Evolutionary conservation across 176 grass and related monocot species (phyloP).

Genomic region (Triticum dicoccoides): DNA sequence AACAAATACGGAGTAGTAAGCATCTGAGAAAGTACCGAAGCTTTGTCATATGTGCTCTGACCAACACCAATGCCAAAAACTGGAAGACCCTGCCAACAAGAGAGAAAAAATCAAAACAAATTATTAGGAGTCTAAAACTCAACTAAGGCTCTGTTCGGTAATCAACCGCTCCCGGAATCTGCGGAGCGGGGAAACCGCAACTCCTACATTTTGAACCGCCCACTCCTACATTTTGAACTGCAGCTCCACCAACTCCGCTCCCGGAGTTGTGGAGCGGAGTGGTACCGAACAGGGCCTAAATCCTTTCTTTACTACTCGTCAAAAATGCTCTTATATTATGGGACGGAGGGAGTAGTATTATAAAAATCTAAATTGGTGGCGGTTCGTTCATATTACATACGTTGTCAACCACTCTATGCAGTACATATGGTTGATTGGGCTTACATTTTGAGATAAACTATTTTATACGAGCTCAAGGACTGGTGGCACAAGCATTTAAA

Average conservation of each 20-base stretch:
- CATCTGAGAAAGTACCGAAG: conserved; percentile 63
- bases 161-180: no score
- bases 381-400: neutral
- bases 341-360: neutral
- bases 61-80: conserved; percentile 97
- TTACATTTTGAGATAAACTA: neutral
- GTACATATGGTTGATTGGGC: neutral
- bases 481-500: neutral
- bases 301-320: no score
- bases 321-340: no score
- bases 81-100: conserved; percentile 66
- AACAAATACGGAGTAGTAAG: conserved; percentile 15
- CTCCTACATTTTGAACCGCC: no score
- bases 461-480: neutral
- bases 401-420: neutral
- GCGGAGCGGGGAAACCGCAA: no score
- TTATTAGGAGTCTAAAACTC: conserved; percentile 1
- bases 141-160: neutral
- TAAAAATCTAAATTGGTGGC: neutral
- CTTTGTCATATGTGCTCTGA: conserved; percentile 87
- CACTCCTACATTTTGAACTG: no score
- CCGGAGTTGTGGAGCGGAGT: no score
- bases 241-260: no score
- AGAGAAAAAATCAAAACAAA: conserved; percentile 2
- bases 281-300: neutral